Evolutionary conservation across 164 flowering plant genomes (phyloP).

Genomic region (Vitis amurensis): DNA sequence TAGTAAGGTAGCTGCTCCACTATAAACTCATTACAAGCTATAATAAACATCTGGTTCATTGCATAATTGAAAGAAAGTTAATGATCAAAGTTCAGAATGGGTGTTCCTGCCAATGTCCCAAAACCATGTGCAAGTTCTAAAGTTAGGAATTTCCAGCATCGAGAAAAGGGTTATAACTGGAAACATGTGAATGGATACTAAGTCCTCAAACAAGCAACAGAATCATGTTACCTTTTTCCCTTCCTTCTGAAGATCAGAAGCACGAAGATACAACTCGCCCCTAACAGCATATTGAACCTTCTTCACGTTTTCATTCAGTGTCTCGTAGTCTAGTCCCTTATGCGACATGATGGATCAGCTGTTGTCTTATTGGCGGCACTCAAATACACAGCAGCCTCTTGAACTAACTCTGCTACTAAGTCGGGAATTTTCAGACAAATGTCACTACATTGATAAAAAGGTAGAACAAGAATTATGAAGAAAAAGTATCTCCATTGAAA

Average conservation of each 20-base stretch:
- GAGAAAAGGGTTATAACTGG: no score
- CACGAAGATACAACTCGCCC: conserved; percentile 96
- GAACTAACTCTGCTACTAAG: conserved; percentile 5
- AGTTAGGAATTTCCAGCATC: no score
- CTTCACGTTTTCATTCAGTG: conserved; percentile 87
- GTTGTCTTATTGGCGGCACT: background rate
- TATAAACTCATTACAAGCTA: background rate
- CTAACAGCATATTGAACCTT: conserved; percentile 93
- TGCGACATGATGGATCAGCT: conserved; percentile 51
- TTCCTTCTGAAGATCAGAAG: conserved; percentile 98
- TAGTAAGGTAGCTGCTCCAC: background rate
- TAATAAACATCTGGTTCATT: background rate
- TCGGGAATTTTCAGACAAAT: conserved; percentile 1
- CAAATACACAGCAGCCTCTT: conserved; percentile 5
- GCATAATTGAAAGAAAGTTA: background rate
- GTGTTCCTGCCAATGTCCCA: no score
- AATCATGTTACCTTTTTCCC: conserved; percentile 75
- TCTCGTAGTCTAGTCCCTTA: conserved; percentile 75
- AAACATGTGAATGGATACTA: background rate
- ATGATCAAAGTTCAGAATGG: no score
- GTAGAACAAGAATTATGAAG: no score
- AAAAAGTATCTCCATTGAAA: no score
- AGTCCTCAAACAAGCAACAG: background rate
- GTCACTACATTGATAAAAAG: no score
- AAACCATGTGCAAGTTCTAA: no score